Evolutionary conservation across 1,284 basidiomycete species (phyloP), one percentile per base, ranked within the genome.

Genomic region (Ustilago crameri): DNA sequence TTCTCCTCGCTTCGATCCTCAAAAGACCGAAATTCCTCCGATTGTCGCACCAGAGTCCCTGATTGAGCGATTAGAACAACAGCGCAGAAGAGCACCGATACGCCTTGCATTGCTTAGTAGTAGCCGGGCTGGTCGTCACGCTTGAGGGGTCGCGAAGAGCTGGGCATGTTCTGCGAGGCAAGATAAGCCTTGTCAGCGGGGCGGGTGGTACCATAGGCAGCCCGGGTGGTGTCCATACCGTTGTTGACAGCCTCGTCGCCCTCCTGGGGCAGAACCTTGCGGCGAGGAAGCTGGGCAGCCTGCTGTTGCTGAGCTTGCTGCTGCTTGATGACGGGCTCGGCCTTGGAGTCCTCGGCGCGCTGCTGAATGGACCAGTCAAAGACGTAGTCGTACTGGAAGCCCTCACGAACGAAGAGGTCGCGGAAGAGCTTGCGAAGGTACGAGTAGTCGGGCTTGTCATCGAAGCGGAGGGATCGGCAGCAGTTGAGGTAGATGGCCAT

Each of bases 401-500:
- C 82, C 69, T 83, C 82, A 41, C 82, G 78, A 15, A 83, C 82
- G 42, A 83, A 83, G 42, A 83, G 74, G 65, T 88, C 82, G 48
- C 82, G 79, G 81, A 83, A 83, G 51, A 83, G 77, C 70, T 83
- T 83, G 62, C 82, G 79, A 20, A 83, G 74, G 77, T 83, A 83
- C 40, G 76, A 79, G 81, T 83, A 83, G 75, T 83, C 82, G 49
- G 82, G 82, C 71, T 82, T 82, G 77, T 83, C 82, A 54, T 83
- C 82, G 65, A 83, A 83, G 58, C 82, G 79, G 30, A 83, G 78
- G n/a, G 82, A 83, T 47, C 82, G 78, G 66, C 82, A 83, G 77
- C 81, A 83, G 77, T 83, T 83, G 62, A 83, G 79, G 72, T 83
- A 83, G 71, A 83, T 82, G 58, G 82, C 82, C 81, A 83, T 82